Base-by-base conservation (phyloP, 495 filamentous ascomycete genomes). In the Staphylotrichum tortipilum region DNA sequence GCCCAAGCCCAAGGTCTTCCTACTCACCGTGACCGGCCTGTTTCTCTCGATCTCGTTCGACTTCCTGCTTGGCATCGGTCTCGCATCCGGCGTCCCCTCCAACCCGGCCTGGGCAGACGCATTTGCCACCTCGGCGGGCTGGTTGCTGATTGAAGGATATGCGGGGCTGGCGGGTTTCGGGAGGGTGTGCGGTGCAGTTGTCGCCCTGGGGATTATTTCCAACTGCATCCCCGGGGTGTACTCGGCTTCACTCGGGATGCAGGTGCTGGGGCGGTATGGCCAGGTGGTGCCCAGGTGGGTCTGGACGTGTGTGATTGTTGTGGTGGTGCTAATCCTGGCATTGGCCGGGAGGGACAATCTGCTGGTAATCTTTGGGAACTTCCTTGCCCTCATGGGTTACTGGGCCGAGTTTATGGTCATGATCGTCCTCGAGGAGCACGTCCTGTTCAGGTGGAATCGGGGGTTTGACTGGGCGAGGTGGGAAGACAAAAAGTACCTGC, bases 351-450 rank as follows among this genome's bases (percentile, higher is more conserved):
- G 81, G 6, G 69, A 79, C 39, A 50, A 78, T 45, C 68, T 87
- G 19, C 75, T 79, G 5, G 72, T 72, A 15, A 81, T 88, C 52
- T 86, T 88, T 54, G 77, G 75, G 11, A 86, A 87, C 62, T 86
- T 86, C 61, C 69, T 88, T 18, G 77, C 82, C 1, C 63, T 88
- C 23, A 86, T 88, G 80, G 83, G 82, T 21, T 86, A 86, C 61
- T 86, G 83, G 82, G 73, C 83, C 9, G 75, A 74, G 24, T 77
- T 83, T 36, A 85, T 80, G 79, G 68, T 82, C 18, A 72, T 72
- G 3, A 82, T 88, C 31, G 69, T 77, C 3, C 54, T 85, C 4
- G 76, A 82, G 57, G 84, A 88, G 60, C 73, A 82, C 22, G 62
- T 81, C 18, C 68, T 85, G 38, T 87, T 87, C 65, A 77, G 80